A percentile compares a stretch with the other conserved stretches of the same genome.
phyloP scores from a whole-genome alignment of 2,329 filamentous ascomycete genomes.

The Colletotrichum falcatum region DNA sequence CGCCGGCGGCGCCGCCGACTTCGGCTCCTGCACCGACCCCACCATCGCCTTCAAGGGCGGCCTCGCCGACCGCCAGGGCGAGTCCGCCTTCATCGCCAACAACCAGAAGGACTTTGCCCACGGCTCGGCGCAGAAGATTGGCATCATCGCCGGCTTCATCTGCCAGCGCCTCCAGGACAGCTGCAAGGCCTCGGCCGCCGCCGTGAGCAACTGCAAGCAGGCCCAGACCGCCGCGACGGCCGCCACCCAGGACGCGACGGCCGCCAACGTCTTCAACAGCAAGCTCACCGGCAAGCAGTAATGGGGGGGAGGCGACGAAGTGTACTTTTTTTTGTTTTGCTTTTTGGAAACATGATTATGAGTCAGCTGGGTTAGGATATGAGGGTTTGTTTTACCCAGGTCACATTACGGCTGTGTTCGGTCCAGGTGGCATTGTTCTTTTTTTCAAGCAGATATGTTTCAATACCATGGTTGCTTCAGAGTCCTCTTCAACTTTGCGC shows the following conservation, averaged over 20 bases:
- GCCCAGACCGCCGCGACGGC: constrained; percentile 42
- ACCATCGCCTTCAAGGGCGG: constrained; percentile 62
- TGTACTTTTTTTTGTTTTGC: too few relatives aligned
- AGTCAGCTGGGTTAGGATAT: not conserved
- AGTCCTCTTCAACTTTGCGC: not conserved
- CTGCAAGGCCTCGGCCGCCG: constrained; percentile 43
- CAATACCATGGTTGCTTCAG: constrained; percentile 5
- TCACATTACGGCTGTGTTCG: not conserved
- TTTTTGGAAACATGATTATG: not conserved
- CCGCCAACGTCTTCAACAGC: constrained; percentile 46
- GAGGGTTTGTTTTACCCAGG: not conserved
- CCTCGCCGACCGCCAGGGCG: constrained; percentile 59
- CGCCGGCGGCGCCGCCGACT: constrained; percentile 49
- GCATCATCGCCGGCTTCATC: constrained; percentile 60
- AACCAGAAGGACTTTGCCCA: constrained; percentile 61
- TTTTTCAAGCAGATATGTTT: constrained; percentile 1
- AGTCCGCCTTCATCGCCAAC: constrained; percentile 55
- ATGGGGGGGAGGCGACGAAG: too few relatives aligned
- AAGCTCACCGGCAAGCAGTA: constrained; percentile 6
- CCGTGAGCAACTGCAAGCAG: constrained; percentile 24
- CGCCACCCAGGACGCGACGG: constrained; percentile 43
- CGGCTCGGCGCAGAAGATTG: constrained; percentile 57
- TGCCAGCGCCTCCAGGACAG: constrained; percentile 55
- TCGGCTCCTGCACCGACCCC: constrained; percentile 61
- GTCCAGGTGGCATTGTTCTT: not conserved